phyloP scores from a whole-genome alignment of 768 basidiomycete genomes.

The Clitopilus passeckerianus region DNA sequence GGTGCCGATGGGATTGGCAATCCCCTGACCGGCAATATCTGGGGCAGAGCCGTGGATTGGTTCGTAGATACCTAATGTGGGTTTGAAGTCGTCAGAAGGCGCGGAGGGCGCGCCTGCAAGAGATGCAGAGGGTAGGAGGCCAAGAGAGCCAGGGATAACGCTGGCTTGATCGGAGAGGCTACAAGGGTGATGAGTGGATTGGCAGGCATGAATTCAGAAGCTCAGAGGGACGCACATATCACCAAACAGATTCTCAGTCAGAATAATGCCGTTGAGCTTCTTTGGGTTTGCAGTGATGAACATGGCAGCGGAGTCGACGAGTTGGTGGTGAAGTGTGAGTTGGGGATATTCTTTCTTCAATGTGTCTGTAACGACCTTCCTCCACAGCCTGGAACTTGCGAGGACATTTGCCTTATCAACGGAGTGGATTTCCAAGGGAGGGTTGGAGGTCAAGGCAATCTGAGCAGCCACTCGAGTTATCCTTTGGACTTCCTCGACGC shows the following conservation, averaged over 20 bases:
- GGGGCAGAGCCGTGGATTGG: conserved; percentile 96
- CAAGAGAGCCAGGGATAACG: conserved; percentile 96
- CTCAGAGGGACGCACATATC: conserved; percentile 71
- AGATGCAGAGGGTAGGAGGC: conserved; percentile 93
- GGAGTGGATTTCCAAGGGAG: conserved; percentile 86
- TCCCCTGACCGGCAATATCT: conserved; percentile 90
- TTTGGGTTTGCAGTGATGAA: conserved; percentile 83
- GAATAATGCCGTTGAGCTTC: conserved; percentile 91
- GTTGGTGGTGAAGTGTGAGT: conserved; percentile 80
- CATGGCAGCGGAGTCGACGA: conserved; percentile 98
- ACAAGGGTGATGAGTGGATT: conserved; percentile 4
- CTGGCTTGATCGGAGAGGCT: conserved; percentile 96
- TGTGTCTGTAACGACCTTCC: conserved; percentile 86
- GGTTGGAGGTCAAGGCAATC: conserved; percentile 77
- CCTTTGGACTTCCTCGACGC: conserved; percentile 83
- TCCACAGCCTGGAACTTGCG: conserved; percentile 91
- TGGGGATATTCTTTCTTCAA: conserved; percentile 85
- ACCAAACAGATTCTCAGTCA: conserved; percentile 96
- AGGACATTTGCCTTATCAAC: conserved; percentile 99
- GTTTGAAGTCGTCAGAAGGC: conserved; percentile 63
- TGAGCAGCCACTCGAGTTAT: conserved; percentile 95
- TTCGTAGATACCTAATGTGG: conserved; percentile 89
- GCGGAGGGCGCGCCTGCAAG: conserved; percentile 81
- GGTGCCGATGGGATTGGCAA: conserved; percentile 93
- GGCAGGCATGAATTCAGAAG: not conserved